These are phyloP conservation scores for Hyaloscypha bicolor DNA, from an alignment of 495 filamentous ascomycete species.

Conservation along the genomic window DNA sequence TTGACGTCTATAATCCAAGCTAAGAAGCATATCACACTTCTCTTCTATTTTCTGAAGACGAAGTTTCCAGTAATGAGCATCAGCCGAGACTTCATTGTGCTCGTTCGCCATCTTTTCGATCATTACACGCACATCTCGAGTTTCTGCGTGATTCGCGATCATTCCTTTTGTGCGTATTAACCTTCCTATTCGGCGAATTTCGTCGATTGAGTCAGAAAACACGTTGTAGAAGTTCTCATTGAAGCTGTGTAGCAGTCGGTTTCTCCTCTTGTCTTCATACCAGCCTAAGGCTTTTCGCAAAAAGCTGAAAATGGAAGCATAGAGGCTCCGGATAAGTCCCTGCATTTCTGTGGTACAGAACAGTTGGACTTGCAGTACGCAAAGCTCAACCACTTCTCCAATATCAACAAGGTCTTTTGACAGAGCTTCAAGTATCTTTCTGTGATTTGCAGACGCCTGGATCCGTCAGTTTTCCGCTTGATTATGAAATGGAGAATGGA, in stretches of 20 bases:
- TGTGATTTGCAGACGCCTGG: slow-evolving; percentile 17
- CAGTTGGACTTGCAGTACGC: neutral
- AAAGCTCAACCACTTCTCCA: neutral
- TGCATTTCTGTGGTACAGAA: slow-evolving; percentile 7
- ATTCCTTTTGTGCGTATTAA: slow-evolving; percentile 3
- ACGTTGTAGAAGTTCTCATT: slow-evolving; percentile 11
- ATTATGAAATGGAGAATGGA: neutral
- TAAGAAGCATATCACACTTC: slow-evolving; percentile 3
- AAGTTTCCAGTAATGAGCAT: neutral
- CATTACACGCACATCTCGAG: slow-evolving; percentile 4
- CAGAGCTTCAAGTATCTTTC: slow-evolving; percentile 14
- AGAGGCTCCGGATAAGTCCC: slow-evolving; percentile 5
- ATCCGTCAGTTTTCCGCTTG: neutral
- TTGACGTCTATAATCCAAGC: slow-evolving; percentile 6
- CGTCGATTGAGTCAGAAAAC: slow-evolving; percentile 6
- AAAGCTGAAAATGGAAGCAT: slow-evolving; percentile 14
- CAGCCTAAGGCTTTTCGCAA: slow-evolving; percentile 6
- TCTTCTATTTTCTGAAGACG: slow-evolving; percentile 1
- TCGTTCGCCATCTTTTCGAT: slow-evolving; percentile 1
- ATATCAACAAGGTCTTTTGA: slow-evolving; percentile 5
- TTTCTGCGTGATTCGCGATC: slow-evolving; percentile 8
- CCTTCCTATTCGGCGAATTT: slow-evolving; percentile 6
- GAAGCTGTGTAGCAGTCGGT: slow-evolving; percentile 11
- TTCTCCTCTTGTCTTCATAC: slow-evolving; percentile 11
- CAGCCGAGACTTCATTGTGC: slow-evolving; percentile 2